phyloP scores from a whole-genome alignment of 2,329 filamentous ascomycete species.

The Sporothrix pallida region DNA sequence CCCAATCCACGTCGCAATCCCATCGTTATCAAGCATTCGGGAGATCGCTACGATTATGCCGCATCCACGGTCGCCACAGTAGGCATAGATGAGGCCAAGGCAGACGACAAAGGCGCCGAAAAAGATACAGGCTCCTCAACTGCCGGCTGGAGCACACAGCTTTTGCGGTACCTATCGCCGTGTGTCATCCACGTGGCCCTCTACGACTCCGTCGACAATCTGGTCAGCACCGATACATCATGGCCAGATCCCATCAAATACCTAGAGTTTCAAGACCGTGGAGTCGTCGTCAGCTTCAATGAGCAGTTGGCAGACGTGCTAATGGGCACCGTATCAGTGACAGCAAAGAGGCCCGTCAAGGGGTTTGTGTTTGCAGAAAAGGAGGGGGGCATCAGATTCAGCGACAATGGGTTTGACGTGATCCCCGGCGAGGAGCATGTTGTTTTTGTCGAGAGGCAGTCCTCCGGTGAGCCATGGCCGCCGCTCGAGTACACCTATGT shows the following conservation, averaged over 20 bases:
- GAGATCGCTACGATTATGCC: not conserved
- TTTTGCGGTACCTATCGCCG: slow-evolving; percentile 37
- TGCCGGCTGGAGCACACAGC: not conserved
- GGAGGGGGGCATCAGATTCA: slow-evolving; percentile 59
- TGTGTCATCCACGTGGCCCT: slow-evolving; percentile 51
- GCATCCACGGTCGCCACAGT: not conserved
- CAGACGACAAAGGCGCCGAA: not conserved
- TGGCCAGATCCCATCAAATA: slow-evolving; percentile 78
- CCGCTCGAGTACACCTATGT: slow-evolving; percentile 21
- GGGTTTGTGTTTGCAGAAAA: slow-evolving; percentile 63
- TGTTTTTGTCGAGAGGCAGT: slow-evolving; percentile 50
- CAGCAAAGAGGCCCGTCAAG: slow-evolving; percentile 69
- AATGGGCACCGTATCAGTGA: slow-evolving; percentile 45
- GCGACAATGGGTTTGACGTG: slow-evolving; percentile 70
- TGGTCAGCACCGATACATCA: slow-evolving; percentile 63
- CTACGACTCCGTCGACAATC: slow-evolving; percentile 44
- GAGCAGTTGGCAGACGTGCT: not conserved
- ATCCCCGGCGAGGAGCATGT: slow-evolving; percentile 64
- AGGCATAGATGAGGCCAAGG: not conserved
- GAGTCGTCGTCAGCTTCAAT: slow-evolving; percentile 46
- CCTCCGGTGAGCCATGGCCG: not conserved
- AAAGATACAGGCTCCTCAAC: not conserved
- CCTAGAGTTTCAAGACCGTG: slow-evolving; percentile 57
- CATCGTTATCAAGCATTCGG: not conserved
- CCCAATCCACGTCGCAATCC: not conserved